Base-by-base conservation (phyloP, 495 filamentous ascomycete species). In the Xylaria sp. region DNA sequence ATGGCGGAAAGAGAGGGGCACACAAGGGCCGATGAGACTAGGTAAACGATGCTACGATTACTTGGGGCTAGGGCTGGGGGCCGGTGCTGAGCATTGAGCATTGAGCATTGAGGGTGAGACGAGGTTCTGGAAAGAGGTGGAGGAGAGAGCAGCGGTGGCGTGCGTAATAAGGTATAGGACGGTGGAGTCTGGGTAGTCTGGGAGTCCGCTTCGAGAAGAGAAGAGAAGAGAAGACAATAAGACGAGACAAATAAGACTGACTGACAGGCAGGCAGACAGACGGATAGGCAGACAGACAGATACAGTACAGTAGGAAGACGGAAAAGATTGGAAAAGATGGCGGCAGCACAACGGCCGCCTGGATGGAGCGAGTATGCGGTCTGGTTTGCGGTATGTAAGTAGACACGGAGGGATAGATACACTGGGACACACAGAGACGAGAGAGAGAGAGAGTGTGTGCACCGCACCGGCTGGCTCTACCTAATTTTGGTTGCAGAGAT, bases 61-160 rank as follows among this genome's bases (percentile, higher is more conserved):
- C 62, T 44, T 50, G 8, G 41, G 41, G 43, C 62, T 65, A 65
- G 62, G 44, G 62, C 62, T 50, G 62, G 62, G 62, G 62, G 62
- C 40, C 61, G 40, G 31, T 63, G 61, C 37, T 46, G 43, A 44
- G 40, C 37, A 63, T 58, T 57, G 31, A 35, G 53, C 53, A 58
- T n/a, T n/a, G n/a, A n/a, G n/a, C n/a, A n/a, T 59, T 59, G 57
- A 59, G 31, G 33, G 57, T 37, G 57, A 59, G 57, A 59, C 57
- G 57, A 40, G 57, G 57, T 59, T 59, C 37, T 59, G 21, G 17
- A 19, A 59, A 19, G 33, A 59, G 57, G 57, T 59, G 52, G 52
- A 29, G 52, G 52, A 55, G 52, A 55, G 24, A 59, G 57, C 57
- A 59, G 57, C 57, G 33, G 33, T 37, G 57, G 57, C 31, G 52